Evolutionary conservation across 2,329 filamentous ascomycete species (phyloP).

Genomic region (Neocucurbitaria cava): DNA sequence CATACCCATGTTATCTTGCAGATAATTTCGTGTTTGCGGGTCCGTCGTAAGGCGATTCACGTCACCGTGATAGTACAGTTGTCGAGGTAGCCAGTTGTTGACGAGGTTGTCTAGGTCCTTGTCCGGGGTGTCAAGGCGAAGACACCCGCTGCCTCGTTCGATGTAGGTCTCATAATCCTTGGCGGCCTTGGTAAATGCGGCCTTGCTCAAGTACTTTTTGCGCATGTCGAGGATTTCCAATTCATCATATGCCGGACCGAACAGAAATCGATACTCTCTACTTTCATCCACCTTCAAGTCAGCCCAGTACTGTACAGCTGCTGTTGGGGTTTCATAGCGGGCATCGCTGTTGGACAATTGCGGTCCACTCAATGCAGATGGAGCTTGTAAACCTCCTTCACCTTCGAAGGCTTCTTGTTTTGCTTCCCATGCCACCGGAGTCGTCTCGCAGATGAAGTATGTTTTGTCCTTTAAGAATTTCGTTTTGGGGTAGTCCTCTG

Average conservation of each 20-base stretch:
- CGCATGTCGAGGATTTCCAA: slow-evolving; percentile 57
- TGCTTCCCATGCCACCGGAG: slow-evolving; percentile 61
- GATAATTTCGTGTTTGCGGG: slow-evolving; percentile 65
- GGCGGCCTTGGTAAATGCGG: slow-evolving; percentile 56
- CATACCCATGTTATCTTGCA: slow-evolving; percentile 69
- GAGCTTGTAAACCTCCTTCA: slow-evolving; percentile 62
- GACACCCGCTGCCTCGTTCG: slow-evolving; percentile 57
- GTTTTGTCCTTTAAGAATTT: slow-evolving; percentile 65
- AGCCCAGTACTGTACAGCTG: slow-evolving; percentile 61
- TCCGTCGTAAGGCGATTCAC: slow-evolving; percentile 66
- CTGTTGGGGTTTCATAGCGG: slow-evolving; percentile 63
- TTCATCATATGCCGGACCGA: slow-evolving; percentile 63
- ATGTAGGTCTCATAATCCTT: slow-evolving; percentile 61
- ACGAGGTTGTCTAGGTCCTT: slow-evolving; percentile 64
- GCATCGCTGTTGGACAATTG: slow-evolving; percentile 58
- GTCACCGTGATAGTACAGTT: slow-evolving; percentile 66
- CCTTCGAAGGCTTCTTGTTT: slow-evolving; percentile 62
- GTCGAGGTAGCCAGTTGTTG: slow-evolving; percentile 66
- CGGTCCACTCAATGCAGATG: slow-evolving; percentile 52
- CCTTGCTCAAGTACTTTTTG: slow-evolving; percentile 58
- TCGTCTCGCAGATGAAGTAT: slow-evolving; percentile 62
- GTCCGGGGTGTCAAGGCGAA: slow-evolving; percentile 63
- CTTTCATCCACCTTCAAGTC: slow-evolving; percentile 51
- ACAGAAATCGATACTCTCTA: slow-evolving; percentile 61
- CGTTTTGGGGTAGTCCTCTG: slow-evolving; percentile 64